These are phyloP conservation scores for Phanerochaete sordida DNA, from an alignment of 768 basidiomycete species.

Conservation along the genomic window DNA sequence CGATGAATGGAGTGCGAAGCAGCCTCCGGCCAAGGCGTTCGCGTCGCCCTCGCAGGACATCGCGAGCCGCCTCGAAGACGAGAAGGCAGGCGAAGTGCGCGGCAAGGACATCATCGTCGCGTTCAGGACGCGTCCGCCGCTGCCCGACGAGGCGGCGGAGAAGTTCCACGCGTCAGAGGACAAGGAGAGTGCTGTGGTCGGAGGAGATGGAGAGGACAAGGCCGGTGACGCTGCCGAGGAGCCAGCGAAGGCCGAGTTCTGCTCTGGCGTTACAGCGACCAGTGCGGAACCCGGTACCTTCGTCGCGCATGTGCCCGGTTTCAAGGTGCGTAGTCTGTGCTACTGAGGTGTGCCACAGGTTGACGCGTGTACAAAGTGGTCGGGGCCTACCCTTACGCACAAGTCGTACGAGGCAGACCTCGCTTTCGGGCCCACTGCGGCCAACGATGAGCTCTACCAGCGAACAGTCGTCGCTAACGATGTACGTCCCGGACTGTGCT, in stretches of 20 bases:
- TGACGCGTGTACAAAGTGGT: conserved; percentile 23
- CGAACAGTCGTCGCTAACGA: conserved; percentile 29
- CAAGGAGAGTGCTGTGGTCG: neutral
- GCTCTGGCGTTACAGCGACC: conserved; percentile 26
- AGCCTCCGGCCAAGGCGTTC: conserved; percentile 19
- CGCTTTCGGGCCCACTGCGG: conserved; percentile 29
- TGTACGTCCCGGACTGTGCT: conserved; percentile 15
- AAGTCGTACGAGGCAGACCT: conserved; percentile 32
- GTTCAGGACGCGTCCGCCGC: conserved; percentile 33
- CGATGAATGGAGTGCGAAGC: conserved; percentile 26
- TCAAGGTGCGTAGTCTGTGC: conserved; percentile 24
- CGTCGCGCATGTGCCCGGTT: conserved; percentile 32
- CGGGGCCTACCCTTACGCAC: conserved; percentile 32
- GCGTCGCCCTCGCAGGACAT: conserved; percentile 7
- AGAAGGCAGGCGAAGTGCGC: conserved; percentile 8
- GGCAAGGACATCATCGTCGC: conserved; percentile 34
- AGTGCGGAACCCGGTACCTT: conserved; percentile 31
- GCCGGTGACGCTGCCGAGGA: conserved; percentile 13
- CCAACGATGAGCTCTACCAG: conserved; percentile 34
- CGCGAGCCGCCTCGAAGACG: conserved; percentile 8
- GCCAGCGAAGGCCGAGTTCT: conserved; percentile 22
- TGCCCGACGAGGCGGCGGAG: conserved; percentile 27
- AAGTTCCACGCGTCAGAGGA: conserved; percentile 16
- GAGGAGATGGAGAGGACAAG: neutral
- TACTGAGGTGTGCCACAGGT: neutral